Evolutionary conservation across 495 filamentous ascomycete species (phyloP).

Genomic region (Polyplosphaeria fusca): DNA sequence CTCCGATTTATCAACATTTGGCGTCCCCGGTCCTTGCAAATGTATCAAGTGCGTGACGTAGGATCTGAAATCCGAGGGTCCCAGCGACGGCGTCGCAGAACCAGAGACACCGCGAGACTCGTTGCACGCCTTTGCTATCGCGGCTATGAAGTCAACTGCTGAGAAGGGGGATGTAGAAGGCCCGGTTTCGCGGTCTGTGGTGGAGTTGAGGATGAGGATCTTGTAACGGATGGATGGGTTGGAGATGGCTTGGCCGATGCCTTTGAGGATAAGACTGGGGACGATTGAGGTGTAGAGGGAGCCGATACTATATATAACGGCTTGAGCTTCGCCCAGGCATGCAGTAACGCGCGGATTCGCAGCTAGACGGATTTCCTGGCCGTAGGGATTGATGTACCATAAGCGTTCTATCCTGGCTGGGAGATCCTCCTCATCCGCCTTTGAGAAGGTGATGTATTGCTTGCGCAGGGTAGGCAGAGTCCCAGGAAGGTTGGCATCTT

Average conservation of each 20-base stretch:
- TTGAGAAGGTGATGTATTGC: conserved; percentile 76
- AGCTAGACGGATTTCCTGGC: conserved; percentile 76
- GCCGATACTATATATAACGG: conserved; percentile 86
- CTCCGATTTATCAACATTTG: conserved; percentile 63
- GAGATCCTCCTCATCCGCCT: conserved; percentile 63
- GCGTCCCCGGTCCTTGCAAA: conserved; percentile 68
- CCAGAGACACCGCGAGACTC: conserved; percentile 45
- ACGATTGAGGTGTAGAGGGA: conserved; percentile 72
- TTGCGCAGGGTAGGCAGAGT: conserved; percentile 73
- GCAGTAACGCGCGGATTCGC: conserved; percentile 77
- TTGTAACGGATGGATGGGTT: conserved; percentile 58
- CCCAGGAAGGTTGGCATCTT: conserved; percentile 88
- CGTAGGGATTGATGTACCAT: conserved; percentile 98
- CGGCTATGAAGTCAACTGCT: conserved; percentile 73
- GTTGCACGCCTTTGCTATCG: conserved; percentile 65
- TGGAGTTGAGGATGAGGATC: conserved; percentile 82
- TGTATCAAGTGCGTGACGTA: conserved; percentile 88
- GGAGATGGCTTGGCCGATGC: conserved; percentile 54
- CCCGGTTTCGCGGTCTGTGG: conserved; percentile 80
- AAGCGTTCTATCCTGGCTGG: conserved; percentile 73
- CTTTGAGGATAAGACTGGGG: conserved; percentile 66
- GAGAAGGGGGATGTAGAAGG: conserved; percentile 57
- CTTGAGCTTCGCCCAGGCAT: conserved; percentile 58
- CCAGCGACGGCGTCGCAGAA: conserved; percentile 7
- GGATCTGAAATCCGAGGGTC: conserved; percentile 37